Percentiles rank a stretch among this genome's conserved stretches.
phyloP scores from a whole-genome alignment of 257 asterid species.

The Solanum acaule region DNA sequence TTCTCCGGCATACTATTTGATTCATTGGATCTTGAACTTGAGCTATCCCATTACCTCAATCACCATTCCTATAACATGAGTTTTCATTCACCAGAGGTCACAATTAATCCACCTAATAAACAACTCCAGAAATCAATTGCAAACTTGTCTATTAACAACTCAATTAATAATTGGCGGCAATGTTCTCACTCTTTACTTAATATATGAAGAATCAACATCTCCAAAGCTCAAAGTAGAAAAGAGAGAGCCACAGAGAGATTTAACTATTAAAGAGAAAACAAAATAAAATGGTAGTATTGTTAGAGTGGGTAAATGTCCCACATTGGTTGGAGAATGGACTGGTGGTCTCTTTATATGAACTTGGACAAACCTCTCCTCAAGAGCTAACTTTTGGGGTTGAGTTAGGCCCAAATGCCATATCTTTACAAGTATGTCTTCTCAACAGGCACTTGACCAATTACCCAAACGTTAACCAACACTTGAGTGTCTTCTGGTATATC shows the following conservation, averaged over 20 bases:
- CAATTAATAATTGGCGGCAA: not conserved
- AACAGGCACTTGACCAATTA: slow-evolving; percentile 16
- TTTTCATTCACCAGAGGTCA: not conserved
- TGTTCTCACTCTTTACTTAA: not conserved
- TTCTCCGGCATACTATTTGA: too few species aligned
- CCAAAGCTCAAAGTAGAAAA: not conserved
- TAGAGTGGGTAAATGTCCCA: too few species aligned
- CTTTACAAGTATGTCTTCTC: too few species aligned
- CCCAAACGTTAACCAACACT: slow-evolving; percentile 42
- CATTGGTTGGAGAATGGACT: too few species aligned
- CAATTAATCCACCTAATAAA: not conserved
- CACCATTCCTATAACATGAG: not conserved
- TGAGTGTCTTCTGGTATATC: slow-evolving; percentile 37
- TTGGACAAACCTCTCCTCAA: too few species aligned
- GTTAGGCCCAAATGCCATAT: too few species aligned
- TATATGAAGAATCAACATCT: too few species aligned
- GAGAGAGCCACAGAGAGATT: not conserved
- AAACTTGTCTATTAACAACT: not conserved
- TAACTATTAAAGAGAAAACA: too few species aligned
- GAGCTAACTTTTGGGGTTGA: too few species aligned
- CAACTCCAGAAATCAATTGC: not conserved
- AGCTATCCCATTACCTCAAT: not conserved
- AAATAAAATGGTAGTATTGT: too few species aligned
- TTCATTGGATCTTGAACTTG: not conserved
- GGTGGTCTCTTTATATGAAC: too few species aligned